Conservation (phyloP, 495 filamentous ascomycete species). For the Penicillium bovifimosum region DNA sequence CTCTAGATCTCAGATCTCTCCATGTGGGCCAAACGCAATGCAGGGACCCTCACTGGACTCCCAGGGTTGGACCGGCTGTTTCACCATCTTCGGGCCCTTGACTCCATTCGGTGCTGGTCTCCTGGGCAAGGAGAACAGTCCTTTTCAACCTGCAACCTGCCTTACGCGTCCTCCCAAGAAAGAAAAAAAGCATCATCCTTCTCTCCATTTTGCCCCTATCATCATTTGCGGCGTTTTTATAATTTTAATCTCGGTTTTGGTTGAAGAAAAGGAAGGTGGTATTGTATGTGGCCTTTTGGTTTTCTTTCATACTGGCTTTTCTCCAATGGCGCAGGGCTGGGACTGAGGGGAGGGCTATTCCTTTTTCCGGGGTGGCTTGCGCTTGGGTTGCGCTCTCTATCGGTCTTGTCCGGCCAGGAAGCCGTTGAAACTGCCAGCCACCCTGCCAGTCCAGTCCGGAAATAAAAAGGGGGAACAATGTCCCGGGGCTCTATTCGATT, state of each 20-base stretch:
- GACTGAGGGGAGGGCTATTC: background rate
- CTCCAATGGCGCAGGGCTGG: background rate
- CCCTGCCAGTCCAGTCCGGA: background rate
- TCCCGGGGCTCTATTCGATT: background rate
- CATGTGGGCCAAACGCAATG: conserved; percentile 13
- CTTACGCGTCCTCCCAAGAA: conserved; percentile 34
- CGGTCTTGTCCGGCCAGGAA: background rate
- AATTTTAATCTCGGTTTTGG: background rate
- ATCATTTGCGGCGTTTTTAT: conserved; percentile 8
- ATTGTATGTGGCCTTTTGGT: background rate
- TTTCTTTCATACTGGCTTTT: background rate
- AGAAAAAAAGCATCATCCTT: conserved; percentile 1
- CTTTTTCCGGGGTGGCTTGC: background rate
- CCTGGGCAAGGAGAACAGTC: background rate
- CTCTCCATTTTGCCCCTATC: conserved; percentile 2
- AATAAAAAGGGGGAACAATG: conserved; percentile 1
- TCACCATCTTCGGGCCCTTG: conserved; percentile 39
- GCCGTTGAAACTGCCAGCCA: background rate
- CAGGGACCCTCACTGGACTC: conserved; percentile 21
- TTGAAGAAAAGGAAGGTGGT: conserved; percentile 30
- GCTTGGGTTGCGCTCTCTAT: background rate
- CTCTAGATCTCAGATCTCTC: background rate
- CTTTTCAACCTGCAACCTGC: conserved; percentile 24
- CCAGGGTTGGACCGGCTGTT: conserved; percentile 18
- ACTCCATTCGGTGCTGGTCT: conserved; percentile 23